Conservation (phyloP, 2,329 filamentous ascomycete species). For the Colletotrichum chlorophyti region DNA sequence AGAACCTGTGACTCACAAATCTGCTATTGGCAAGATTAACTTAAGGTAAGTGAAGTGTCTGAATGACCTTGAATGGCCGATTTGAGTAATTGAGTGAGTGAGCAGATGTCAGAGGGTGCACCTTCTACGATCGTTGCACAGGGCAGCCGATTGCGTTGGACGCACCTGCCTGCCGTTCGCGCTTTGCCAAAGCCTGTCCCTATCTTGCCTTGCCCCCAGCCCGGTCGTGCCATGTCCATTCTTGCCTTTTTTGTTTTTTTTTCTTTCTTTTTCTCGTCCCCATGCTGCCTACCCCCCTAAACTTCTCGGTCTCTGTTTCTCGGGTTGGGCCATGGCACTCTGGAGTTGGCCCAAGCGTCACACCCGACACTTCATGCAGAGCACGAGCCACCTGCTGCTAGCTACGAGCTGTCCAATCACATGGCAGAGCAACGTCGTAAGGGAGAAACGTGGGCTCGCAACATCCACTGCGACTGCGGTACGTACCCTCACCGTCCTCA, state of each 20-base stretch:
- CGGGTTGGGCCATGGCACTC: neutral
- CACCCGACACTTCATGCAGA: neutral
- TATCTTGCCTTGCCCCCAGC: neutral
- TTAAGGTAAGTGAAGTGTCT: too few species aligned
- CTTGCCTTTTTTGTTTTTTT: neutral
- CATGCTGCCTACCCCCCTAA: too few species aligned
- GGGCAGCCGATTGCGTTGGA: slow-evolving; percentile 15
- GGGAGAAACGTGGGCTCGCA: too few species aligned
- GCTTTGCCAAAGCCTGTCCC: neutral
- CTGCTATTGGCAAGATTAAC: too few species aligned
- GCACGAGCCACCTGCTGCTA: neutral
- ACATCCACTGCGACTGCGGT: too few species aligned
- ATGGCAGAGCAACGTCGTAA: too few species aligned
- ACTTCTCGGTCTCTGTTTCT: neutral
- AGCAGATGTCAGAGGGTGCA: too few species aligned
- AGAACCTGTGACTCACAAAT: too few species aligned
- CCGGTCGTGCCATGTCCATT: neutral
- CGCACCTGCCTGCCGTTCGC: slow-evolving; percentile 21
- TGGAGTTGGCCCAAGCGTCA: neutral
- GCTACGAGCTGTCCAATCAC: neutral
- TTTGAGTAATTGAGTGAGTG: too few species aligned
- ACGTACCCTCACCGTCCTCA: slow-evolving; percentile 9
- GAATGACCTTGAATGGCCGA: too few species aligned
- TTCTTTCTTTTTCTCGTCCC: neutral
- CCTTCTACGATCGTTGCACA: slow-evolving; percentile 7